Base-by-base conservation (phyloP, 2,329 filamentous ascomycete genomes). In the Sodiomyces alkalinus region DNA sequence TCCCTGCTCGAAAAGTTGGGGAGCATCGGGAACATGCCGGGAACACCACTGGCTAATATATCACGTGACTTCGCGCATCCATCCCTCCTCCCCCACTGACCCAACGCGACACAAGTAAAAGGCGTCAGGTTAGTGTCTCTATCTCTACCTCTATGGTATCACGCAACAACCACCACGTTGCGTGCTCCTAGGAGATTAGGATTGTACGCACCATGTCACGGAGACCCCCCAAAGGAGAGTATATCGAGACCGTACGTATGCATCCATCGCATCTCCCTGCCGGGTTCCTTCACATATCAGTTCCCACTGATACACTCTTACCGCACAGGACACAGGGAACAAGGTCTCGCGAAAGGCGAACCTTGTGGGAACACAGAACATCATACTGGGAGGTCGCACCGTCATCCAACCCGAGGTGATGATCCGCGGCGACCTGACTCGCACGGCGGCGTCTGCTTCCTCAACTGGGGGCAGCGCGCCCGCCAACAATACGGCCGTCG, bases 371-470 rank as follows among this genome's bases (percentile, higher is more conserved):
- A 94, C 87, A 14, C 85, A 92, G 43, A 92, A 96, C 57, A 96
- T 98, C 56, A 93, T 93, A 55, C 78, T 98, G 2, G 90, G 85
- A 41, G 90, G 90, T 38, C 92, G 83, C 56, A 92, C 86, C 1
- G 83, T 96, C 37, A 92, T 98, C 47, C 85, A 93, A 64, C 79
- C 85, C 37, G 86, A 93, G 47, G 87, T 85, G 43, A 85, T 90
- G 54, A 83, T 98, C 47, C 78, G 90, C 26, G 90, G 87, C 24
- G 90, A 98, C 47, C 70, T 98, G 12, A 68, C 78, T 23, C 70
- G 63, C 29, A 73, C 64, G 6, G 56, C 62, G 3, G 46, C 61
- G 2, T 51, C 58, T 2, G 56, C 57, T 6, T 44, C 52, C 3
- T 43, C 48, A 15, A 43, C 48, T 6, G 37, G 47, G 11, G 51